Evolutionary conservation across 2,329 filamentous ascomycete genomes (phyloP).

Genomic region (Trichoderma asperellum): DNA sequence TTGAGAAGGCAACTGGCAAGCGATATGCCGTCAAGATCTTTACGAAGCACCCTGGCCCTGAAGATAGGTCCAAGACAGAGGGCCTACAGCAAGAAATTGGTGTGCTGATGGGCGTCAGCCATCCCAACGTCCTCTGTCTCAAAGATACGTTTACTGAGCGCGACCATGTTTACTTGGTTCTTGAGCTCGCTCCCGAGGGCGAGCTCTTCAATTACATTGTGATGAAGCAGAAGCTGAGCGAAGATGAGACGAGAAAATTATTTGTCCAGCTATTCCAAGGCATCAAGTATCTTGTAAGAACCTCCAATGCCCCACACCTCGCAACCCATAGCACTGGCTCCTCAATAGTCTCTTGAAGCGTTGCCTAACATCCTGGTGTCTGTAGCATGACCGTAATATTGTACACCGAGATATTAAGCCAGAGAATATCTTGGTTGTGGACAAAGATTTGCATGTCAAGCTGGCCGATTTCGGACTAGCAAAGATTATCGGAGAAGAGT

Average conservation of each 20-base stretch:
- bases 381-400: slow-evolving; percentile 94
- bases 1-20: slow-evolving; percentile 81
- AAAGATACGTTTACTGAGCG: slow-evolving; percentile 94
- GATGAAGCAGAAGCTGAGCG: slow-evolving; percentile 83
- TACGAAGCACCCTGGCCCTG: slow-evolving; percentile 78
- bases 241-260: slow-evolving; percentile 81
- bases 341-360: background rate
- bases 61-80: slow-evolving; percentile 82
- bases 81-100: slow-evolving; percentile 94
- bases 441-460: slow-evolving; percentile 85
- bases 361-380: background rate
- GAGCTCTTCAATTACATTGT: slow-evolving; percentile 97
- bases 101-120: slow-evolving; percentile 94
- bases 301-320: slow-evolving; percentile 23
- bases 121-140: slow-evolving; percentile 88
- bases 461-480: slow-evolving; percentile 95
- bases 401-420: slow-evolving; percentile 98
- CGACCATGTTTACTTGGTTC: slow-evolving; percentile 85
- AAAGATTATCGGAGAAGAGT: slow-evolving; percentile 98
- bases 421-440: slow-evolving; percentile 89
- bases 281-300: slow-evolving; percentile 86
- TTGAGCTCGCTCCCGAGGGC: slow-evolving; percentile 89
- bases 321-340: background rate
- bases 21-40: slow-evolving; percentile 95
- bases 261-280: slow-evolving; percentile 92